Percentiles rank a stretch among this genome's conserved stretches.
Conservation (phyloP, 768 basidiomycete species). For the Boletus reticuloceps region DNA sequence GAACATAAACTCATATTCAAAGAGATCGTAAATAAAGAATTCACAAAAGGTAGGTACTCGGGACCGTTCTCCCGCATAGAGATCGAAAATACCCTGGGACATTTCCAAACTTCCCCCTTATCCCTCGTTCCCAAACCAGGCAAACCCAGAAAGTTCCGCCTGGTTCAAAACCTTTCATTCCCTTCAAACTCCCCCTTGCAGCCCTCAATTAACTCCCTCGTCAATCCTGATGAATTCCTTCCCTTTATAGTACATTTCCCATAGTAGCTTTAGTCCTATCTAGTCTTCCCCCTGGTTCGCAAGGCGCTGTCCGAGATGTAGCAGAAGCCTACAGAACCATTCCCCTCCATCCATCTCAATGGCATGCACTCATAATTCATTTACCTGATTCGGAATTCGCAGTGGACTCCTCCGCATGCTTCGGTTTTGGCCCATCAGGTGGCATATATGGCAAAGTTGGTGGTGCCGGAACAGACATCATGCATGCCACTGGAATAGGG, state of each 20-base stretch:
- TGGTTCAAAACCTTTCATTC: neutral
- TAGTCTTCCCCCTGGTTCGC: too few species aligned
- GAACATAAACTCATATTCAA: neutral
- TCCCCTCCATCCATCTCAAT: too few species aligned
- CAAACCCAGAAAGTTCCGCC: neutral
- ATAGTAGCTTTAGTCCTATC: neutral
- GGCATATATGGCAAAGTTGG: too few species aligned
- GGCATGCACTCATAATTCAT: too few species aligned
- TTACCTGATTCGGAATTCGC: too few species aligned
- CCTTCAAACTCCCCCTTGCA: neutral
- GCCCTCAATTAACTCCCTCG: neutral
- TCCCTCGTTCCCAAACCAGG: neutral
- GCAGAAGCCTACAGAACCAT: too few species aligned
- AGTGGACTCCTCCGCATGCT: too few species aligned
- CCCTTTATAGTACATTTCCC: neutral
- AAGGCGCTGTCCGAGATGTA: too few species aligned
- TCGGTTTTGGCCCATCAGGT: too few species aligned
- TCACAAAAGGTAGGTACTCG: neutral
- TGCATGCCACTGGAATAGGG: too few species aligned
- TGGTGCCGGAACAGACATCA: too few species aligned
- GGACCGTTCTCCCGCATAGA: accelerated
- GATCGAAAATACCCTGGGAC: neutral
- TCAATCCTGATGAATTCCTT: neutral
- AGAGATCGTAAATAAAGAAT: neutral
- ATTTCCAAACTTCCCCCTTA: neutral